phyloP scores from a whole-genome alignment of 352 stramenopile genomes.

The Aphanomyces euteiches region DNA sequence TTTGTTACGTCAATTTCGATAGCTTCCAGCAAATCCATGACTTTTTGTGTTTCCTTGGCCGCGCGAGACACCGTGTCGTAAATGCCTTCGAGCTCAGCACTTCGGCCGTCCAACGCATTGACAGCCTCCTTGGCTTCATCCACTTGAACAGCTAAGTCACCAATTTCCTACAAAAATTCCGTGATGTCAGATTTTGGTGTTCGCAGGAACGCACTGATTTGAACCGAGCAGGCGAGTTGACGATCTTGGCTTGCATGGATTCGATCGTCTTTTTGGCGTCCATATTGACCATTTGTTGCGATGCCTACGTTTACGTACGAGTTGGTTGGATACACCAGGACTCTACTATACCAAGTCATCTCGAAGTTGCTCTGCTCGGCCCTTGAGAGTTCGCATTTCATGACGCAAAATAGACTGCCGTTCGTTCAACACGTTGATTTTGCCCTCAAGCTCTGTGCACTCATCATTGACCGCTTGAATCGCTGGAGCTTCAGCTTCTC shows the following conservation, averaged over 20 bases:
- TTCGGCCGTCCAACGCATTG: conserved; percentile 57
- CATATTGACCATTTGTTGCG: conserved; percentile 69
- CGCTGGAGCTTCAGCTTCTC: conserved; percentile 52
- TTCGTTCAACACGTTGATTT: conserved; percentile 90
- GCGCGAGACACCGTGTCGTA: conserved; percentile 62
- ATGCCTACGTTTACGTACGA: conserved; percentile 27
- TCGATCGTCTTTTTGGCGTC: conserved; percentile 81
- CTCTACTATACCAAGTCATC: conserved; percentile 44
- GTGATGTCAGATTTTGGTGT: background rate
- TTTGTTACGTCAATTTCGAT: conserved; percentile 59
- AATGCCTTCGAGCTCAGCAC: conserved; percentile 53
- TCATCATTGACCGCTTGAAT: conserved; percentile 69
- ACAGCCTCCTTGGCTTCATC: conserved; percentile 68
- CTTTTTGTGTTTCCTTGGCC: conserved; percentile 66
- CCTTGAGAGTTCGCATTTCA: conserved; percentile 78
- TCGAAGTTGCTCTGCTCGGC: conserved; percentile 70
- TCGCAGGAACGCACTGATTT: conserved; percentile 37
- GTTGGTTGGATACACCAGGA: background rate
- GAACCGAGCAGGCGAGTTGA: conserved; percentile 87
- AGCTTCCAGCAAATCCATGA: conserved; percentile 56
- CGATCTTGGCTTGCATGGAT: conserved; percentile 74
- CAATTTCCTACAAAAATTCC: conserved; percentile 42
- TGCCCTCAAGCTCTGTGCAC: conserved; percentile 71
- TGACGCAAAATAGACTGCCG: conserved; percentile 83
- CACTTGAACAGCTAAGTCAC: conserved; percentile 51